Conservation (phyloP, 1,284 basidiomycete genomes). For the Trametes versicolor region DNA sequence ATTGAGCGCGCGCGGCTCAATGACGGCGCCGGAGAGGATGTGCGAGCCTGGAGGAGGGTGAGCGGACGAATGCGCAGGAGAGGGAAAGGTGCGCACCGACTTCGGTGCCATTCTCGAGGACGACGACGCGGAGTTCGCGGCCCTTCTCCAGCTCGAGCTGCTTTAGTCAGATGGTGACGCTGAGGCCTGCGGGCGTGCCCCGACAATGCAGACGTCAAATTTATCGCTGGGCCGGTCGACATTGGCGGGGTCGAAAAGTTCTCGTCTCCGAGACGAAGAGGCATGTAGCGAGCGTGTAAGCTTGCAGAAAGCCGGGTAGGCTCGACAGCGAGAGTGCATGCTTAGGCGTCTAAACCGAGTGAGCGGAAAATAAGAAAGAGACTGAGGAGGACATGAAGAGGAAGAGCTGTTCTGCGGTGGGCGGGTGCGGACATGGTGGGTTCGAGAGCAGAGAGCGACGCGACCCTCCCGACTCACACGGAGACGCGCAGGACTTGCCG, state of each 20-base stretch:
- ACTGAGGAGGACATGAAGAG: neutral
- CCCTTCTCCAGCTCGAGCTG: conserved; percentile 88
- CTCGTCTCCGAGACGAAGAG: conserved; percentile 45
- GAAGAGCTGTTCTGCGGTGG: neutral
- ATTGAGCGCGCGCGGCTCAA: conserved; percentile 92
- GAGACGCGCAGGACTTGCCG: too few species aligned
- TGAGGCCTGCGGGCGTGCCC: conserved; percentile 96
- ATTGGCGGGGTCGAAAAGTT: conserved; percentile 53
- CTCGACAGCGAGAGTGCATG: conserved; percentile 28
- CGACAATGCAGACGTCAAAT: conserved; percentile 97
- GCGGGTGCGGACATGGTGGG: too few species aligned
- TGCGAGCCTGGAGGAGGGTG: conserved; percentile 79
- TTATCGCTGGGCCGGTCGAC: conserved; percentile 87
- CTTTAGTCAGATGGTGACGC: conserved; percentile 96
- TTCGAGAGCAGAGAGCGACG: too few species aligned
- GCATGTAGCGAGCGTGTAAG: conserved; percentile 41
- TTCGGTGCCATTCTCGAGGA: conserved; percentile 96
- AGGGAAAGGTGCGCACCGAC: conserved; percentile 70
- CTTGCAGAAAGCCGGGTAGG: conserved; percentile 5
- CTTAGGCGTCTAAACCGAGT: neutral
- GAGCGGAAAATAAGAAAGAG: neutral
- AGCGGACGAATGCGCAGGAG: neutral
- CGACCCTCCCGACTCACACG: too few species aligned
- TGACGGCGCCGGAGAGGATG: conserved; percentile 95
- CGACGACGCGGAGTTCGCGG: conserved; percentile 89